Base-by-base conservation (phyloP, 2,329 filamentous ascomycete species). In the Ambrosiella xylebori region DNA sequence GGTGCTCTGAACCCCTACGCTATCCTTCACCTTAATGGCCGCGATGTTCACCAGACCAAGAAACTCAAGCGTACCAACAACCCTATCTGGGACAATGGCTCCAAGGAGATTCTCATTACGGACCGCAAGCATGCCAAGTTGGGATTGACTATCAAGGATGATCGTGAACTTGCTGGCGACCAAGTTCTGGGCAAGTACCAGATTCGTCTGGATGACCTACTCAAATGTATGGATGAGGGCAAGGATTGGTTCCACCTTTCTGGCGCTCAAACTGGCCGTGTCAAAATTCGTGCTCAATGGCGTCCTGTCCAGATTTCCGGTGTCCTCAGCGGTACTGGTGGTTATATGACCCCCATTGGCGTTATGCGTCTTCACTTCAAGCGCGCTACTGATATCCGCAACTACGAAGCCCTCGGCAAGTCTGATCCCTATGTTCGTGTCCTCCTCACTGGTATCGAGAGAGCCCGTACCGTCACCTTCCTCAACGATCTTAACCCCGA, bases 31-130 rank as follows among this genome's bases (percentile, higher is more conserved):
- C 80, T 98, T 64, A 98, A 98, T 65, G 86, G 88, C 62, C 95
- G 93, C 71, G 85, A 94, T 67, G 79, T 97, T 3, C 89, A 95
- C 65, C 78, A 82, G 59, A 95, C 90, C 57, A 88, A 89, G 71
- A 94, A 90, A 70, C 78, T 96, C 65, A 98, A 97, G 78, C 85
- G 91, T 61, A 97, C 89, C 61, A 98, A 98, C 72, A 93, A 95
- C 65, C 93, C 93, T 7, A 90, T 98, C 65, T 98, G 90, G 84
- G 85, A 91, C 57, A 85, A 97, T 67, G 87, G 87, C 6, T 86
- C 83, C 64, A 95, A 95, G 71, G 93, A 98, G 67, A 82, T 98
- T 64, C 81, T 98, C 61, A 91, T 98, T 67, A 96, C 90, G 0
- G 90, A 98, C 68, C 84, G 87, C 62, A 95, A 89, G 73, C 84